A percentile compares a stretch with the other conserved stretches of the same genome.
Conservation (phyloP, 495 filamentous ascomycete species). For the Annulohypoxylon moriforme region DNA sequence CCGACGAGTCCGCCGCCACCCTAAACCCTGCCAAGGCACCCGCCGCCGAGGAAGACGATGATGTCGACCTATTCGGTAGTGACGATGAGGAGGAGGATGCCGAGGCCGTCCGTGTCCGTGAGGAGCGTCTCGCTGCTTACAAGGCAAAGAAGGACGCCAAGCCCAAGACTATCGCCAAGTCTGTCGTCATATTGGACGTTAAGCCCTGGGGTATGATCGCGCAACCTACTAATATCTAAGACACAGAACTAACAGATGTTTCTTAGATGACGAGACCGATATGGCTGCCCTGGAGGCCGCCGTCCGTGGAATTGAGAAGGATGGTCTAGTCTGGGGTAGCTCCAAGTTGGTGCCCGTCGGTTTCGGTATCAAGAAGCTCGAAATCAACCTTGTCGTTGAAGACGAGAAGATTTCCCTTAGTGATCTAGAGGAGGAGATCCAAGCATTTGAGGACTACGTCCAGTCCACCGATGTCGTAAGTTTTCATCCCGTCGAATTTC, state of each 20-base stretch:
- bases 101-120: constrained; percentile 82
- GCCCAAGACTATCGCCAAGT: constrained; percentile 92
- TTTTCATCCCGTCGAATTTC: constrained; percentile 17
- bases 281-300: constrained; percentile 82
- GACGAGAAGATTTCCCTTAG: constrained; percentile 93
- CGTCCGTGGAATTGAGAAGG: constrained; percentile 88
- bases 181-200: constrained; percentile 92
- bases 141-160: constrained; percentile 96
- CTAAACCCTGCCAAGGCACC: constrained; percentile 89
- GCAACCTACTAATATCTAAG: not conserved
- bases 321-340: constrained; percentile 95
- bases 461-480: constrained; percentile 92
- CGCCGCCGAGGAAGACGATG: constrained; percentile 81
- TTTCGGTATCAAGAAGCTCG: constrained; percentile 99
- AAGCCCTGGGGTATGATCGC: constrained; percentile 94
- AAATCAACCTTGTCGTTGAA: constrained; percentile 97
- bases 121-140: constrained; percentile 91
- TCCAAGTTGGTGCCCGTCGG: constrained; percentile 89
- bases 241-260: constrained; percentile 36
- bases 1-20: constrained; percentile 78
- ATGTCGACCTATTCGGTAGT: constrained; percentile 88
- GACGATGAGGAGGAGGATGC: constrained; percentile 94
- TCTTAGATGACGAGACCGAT: constrained; percentile 87
- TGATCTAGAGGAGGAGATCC: constrained; percentile 86
- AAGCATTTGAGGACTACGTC: constrained; percentile 91